Conservation (phyloP, 202 grass and related monocot genomes). For the Hordeum pubiflorum region DNA sequence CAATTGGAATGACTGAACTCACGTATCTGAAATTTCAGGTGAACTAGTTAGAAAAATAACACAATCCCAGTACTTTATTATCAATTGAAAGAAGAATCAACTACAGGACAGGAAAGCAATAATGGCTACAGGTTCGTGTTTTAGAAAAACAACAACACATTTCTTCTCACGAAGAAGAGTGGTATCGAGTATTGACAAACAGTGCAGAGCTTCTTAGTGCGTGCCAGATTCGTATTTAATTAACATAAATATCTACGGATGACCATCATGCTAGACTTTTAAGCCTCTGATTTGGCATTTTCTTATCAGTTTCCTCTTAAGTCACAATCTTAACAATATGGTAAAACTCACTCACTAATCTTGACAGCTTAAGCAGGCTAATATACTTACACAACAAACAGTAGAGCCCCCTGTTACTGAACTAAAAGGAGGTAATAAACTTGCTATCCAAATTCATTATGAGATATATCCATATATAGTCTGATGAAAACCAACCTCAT, state of each 20-base stretch:
- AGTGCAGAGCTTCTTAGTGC: neutral
- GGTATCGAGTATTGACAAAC: neutral
- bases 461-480: neutral
- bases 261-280: neutral
- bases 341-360: neutral
- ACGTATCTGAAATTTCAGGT: constrained; percentile 72
- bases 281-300: neutral
- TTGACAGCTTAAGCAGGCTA: neutral
- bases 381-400: neutral
- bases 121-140: neutral
- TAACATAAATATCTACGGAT: neutral
- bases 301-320: neutral
- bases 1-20: constrained; percentile 92
- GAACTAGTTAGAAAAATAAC: neutral
- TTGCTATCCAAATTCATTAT: neutral
- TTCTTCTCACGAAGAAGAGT: neutral
- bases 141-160: neutral
- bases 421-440: neutral
- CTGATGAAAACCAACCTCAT: neutral
- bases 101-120: neutral
- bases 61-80: neutral
- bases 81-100: neutral
- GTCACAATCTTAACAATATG: neutral
- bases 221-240: neutral
- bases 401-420: neutral